Percentiles rank a stretch among this genome's conserved stretches.
Evolutionary conservation across 2,329 filamentous ascomycete genomes (phyloP).

Genomic region (Dendrostoma leiphaemia): DNA sequence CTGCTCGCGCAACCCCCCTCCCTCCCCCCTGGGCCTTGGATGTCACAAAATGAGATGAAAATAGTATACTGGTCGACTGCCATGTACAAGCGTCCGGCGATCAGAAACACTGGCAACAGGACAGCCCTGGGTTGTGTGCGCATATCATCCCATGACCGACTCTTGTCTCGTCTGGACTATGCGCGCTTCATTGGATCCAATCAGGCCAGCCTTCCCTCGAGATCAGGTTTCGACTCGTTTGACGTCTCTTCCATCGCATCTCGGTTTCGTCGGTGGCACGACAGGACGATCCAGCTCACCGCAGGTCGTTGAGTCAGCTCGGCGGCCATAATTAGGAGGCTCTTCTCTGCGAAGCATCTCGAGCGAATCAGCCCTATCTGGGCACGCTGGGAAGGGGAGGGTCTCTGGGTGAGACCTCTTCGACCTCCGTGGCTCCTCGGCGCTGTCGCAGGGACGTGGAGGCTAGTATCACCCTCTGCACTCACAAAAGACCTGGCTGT

Average conservation of each 20-base stretch:
- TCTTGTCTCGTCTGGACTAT: constrained; percentile 17
- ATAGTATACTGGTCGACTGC: background rate
- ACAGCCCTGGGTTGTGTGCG: background rate
- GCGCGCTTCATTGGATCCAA: constrained; percentile 9
- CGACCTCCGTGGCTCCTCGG: background rate
- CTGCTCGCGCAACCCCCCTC: too few relatives aligned
- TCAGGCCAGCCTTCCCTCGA: constrained; percentile 1
- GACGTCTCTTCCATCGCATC: constrained; percentile 6
- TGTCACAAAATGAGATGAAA: constrained; percentile 2
- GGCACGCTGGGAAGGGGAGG: background rate
- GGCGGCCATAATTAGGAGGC: constrained; percentile 1
- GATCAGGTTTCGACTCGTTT: constrained; percentile 12
- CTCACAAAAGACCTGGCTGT: too few relatives aligned
- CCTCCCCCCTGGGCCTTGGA: background rate
- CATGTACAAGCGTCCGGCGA: constrained; percentile 3
- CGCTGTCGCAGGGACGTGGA: background rate
- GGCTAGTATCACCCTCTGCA: background rate
- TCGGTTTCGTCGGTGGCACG: background rate
- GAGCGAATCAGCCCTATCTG: background rate
- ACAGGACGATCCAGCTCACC: background rate
- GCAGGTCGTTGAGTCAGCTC: constrained; percentile 1
- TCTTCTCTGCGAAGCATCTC: background rate
- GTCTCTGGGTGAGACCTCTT: background rate
- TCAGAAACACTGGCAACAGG: constrained; percentile 12
- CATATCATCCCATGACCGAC: constrained; percentile 8